phyloP scores from a whole-genome alignment of 768 basidiomycete genomes.

The Panus rudis region DNA sequence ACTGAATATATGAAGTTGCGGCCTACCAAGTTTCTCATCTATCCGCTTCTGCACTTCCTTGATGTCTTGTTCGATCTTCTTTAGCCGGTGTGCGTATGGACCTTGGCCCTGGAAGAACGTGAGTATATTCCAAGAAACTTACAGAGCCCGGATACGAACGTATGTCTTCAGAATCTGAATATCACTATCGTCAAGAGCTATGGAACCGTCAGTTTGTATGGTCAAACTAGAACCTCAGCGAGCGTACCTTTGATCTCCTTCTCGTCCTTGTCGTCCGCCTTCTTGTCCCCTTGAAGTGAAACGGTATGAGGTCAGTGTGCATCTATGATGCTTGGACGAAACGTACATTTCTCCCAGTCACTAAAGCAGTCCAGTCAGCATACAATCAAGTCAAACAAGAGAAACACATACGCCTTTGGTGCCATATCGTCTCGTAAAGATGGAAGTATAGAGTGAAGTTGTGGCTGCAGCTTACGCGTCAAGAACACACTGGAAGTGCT shows the following conservation, averaged over 20 bases:
- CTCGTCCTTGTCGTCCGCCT: constrained; percentile 77
- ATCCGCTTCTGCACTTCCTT: constrained; percentile 96
- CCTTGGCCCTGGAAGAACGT: constrained; percentile 78
- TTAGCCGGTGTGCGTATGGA: constrained; percentile 84
- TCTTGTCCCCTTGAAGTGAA: constrained; percentile 65
- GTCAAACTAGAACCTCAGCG: constrained; percentile 6
- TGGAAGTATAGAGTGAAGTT: constrained; percentile 13
- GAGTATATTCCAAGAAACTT: neutral
- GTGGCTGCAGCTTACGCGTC: constrained; percentile 24
- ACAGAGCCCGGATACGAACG: constrained; percentile 37
- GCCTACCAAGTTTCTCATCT: constrained; percentile 91
- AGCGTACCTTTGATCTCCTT: constrained; percentile 65
- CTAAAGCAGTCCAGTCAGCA: constrained; percentile 34
- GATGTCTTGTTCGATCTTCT: constrained; percentile 86
- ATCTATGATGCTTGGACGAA: neutral
- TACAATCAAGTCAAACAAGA: neutral
- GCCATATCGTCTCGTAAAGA: constrained; percentile 53
- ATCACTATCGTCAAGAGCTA: constrained; percentile 95
- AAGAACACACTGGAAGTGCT: constrained; percentile 9
- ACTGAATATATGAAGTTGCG: neutral
- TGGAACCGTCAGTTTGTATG: neutral
- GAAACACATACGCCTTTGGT: constrained; percentile 82
- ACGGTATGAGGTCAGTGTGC: constrained; percentile 4
- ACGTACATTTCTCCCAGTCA: constrained; percentile 97
- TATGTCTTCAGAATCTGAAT: constrained; percentile 99